A percentile compares a stretch with the other conserved stretches of the same genome.
phyloP scores from a whole-genome alignment of 1,284 basidiomycete species.

The Naganishia liquefaciens region DNA sequence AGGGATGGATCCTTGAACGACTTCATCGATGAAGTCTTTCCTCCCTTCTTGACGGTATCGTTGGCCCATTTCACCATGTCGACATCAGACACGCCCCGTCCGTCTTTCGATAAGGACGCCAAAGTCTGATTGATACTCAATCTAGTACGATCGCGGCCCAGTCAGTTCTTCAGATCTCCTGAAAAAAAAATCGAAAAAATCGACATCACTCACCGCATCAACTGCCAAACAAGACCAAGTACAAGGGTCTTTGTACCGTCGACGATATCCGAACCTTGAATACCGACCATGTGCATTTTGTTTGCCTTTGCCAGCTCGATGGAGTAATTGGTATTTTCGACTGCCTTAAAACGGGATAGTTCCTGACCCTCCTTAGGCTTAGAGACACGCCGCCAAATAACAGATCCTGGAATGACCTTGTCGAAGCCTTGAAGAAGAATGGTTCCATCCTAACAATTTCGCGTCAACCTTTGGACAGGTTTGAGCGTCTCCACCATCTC shows the following conservation, averaged over 20 bases:
- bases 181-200: background rate
- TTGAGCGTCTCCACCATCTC: constrained; percentile 16
- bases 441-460: constrained; percentile 64
- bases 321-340: constrained; percentile 97
- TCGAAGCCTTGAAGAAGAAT: constrained; percentile 94
- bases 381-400: constrained; percentile 89
- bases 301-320: constrained; percentile 91
- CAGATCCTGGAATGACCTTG: constrained; percentile 87
- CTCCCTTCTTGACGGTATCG: constrained; percentile 74
- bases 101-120: constrained; percentile 69
- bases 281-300: constrained; percentile 93
- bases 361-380: constrained; percentile 86
- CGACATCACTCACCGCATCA: constrained; percentile 71
- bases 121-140: constrained; percentile 92
- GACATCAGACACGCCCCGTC: constrained; percentile 79
- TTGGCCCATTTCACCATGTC: constrained; percentile 98
- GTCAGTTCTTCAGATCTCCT: background rate
- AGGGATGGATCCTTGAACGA: constrained; percentile 94
- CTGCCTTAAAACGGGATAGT: constrained; percentile 91
- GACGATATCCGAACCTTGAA: constrained; percentile 96
- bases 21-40: constrained; percentile 68
- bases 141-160: constrained; percentile 32
- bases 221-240: constrained; percentile 94
- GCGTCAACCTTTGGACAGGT: background rate
- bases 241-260: constrained; percentile 89